Base-by-base conservation (phyloP, 371 early-diverging fungal genomes). In the Syncephalastrum racemosum region DNA sequence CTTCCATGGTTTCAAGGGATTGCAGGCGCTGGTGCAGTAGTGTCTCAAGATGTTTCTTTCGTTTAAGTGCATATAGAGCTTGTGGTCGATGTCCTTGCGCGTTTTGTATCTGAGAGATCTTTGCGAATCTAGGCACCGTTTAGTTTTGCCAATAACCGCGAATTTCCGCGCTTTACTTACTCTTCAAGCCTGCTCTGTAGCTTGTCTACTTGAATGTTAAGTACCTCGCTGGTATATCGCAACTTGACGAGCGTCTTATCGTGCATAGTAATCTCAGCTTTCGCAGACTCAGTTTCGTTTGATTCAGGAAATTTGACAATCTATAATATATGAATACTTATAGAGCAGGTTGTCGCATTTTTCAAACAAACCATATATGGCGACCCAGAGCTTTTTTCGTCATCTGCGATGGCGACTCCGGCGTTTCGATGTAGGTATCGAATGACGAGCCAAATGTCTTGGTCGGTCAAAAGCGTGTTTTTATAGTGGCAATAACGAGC, bases 1-100 rank as follows among this genome's bases (percentile, higher is more conserved):
- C 70, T 50, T 85, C 82, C 67, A 85, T 74, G 2, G 81, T 82
- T 31, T 77, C 81, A 18, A 83, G 59, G n/a, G 80, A 80, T 10
- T 50, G 53, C 18, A 83, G 41, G 10, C 84, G 63, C 47, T 74
- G 72, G 19, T 73, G 71, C 4, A 81, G 47, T n/a, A 83, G 50
- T 7, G 64, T 52, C 40, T 73, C 64, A 12, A 80, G 25, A 2
- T 62, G 59, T 27, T 80, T 81, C 58, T 71, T 75, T 45, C 67
- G 63, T 24, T 72, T 79, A 3, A 81, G 49, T 10, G 64, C 72
- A 56, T 79, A 84, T 3, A 81, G 46, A 5, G 85, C 80, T 44
- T 75, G 80, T 15, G 75, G 52, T 48, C 57, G 56, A 36, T 69
- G 58, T 39, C 67, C 56, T 66, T 69, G 52, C 46, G 54, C 43